phyloP scores from a whole-genome alignment of 2,329 filamentous ascomycete species.

The Aspergillus tubingensis region DNA sequence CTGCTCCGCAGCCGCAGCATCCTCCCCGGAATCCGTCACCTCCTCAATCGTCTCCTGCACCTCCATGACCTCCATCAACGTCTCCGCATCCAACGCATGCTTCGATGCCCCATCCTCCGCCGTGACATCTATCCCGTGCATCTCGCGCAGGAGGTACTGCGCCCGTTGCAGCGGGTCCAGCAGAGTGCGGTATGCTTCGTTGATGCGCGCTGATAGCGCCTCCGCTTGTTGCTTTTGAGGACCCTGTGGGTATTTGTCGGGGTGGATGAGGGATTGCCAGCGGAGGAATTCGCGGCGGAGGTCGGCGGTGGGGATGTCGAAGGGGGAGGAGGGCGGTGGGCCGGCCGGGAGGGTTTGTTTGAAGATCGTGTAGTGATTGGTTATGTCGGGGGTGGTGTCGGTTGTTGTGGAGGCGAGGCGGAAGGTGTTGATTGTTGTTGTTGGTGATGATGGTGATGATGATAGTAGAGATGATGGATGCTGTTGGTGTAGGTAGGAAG shows the following conservation, averaged over 20 bases:
- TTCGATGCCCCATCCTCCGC: conserved; percentile 73
- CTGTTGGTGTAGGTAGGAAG: neutral
- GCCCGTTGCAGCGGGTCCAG: conserved; percentile 75
- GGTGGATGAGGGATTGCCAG: conserved; percentile 64
- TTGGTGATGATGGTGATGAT: neutral
- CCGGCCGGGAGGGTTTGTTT: conserved; percentile 73
- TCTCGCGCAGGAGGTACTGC: conserved; percentile 76
- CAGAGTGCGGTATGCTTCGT: conserved; percentile 88
- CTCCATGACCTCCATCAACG: conserved; percentile 86
- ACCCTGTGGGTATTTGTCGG: conserved; percentile 50
- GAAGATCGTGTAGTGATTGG: conserved; percentile 85
- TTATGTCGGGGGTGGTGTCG: conserved; percentile 35
- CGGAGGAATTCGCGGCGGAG: conserved; percentile 84
- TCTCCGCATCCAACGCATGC: conserved; percentile 66
- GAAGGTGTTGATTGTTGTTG: neutral
- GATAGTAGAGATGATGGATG: neutral
- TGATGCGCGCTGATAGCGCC: conserved; percentile 77
- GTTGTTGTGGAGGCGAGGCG: conserved; percentile 22
- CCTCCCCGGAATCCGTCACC: conserved; percentile 36
- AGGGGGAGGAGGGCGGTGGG: conserved; percentile 75
- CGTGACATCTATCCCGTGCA: conserved; percentile 69
- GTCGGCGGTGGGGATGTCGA: conserved; percentile 68
- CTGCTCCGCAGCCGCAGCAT: conserved; percentile 53
- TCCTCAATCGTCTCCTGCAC: conserved; percentile 74
- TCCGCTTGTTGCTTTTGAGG: conserved; percentile 65